Percentiles rank a stretch among this genome's conserved stretches.
These are phyloP conservation scores for Castanospermum australe DNA, from an alignment of 306 rosid species.

Conservation along the genomic window DNA sequence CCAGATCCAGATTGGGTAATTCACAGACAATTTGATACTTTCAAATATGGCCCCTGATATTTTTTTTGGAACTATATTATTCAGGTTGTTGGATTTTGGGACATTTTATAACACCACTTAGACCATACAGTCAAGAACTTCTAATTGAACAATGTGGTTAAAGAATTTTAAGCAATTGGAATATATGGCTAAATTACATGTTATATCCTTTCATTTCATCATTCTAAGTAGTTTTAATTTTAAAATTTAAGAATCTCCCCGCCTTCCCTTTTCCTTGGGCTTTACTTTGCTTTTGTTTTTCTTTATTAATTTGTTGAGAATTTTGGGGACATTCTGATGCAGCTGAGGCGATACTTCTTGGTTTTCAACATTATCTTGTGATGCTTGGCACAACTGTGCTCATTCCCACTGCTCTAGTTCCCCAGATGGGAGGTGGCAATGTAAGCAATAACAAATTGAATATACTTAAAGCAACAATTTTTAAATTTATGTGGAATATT, in stretches of 20 bases:
- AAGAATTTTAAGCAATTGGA: constrained; percentile 16
- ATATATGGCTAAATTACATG: not conserved
- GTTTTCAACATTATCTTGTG: constrained; percentile 97
- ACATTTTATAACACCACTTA: not conserved
- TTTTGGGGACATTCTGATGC: constrained; percentile 45
- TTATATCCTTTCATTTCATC: not conserved
- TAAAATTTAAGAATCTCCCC: not conserved
- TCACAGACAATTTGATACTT: not conserved
- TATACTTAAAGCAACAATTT: not conserved
- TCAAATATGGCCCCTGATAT: constrained; percentile 7
- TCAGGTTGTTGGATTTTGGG: constrained; percentile 5
- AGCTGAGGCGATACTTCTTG: constrained; percentile 99
- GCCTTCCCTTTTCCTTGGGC: not conserved
- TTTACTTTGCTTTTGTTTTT: not conserved
- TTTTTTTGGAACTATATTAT: not conserved
- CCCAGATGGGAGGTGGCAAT: constrained; percentile 99
- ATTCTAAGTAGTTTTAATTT: constrained; percentile 2
- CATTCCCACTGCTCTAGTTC: constrained; percentile 95
- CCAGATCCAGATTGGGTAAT: constrained; percentile 25
- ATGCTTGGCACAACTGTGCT: constrained; percentile 98
- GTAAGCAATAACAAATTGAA: constrained; percentile 48
- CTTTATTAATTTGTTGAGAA: constrained; percentile 16
- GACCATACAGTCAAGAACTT: not conserved
- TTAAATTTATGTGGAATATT: not conserved
- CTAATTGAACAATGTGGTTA: not conserved